Conservation (phyloP, 2,329 filamentous ascomycete species). For the Diplodia scrobiculata region DNA sequence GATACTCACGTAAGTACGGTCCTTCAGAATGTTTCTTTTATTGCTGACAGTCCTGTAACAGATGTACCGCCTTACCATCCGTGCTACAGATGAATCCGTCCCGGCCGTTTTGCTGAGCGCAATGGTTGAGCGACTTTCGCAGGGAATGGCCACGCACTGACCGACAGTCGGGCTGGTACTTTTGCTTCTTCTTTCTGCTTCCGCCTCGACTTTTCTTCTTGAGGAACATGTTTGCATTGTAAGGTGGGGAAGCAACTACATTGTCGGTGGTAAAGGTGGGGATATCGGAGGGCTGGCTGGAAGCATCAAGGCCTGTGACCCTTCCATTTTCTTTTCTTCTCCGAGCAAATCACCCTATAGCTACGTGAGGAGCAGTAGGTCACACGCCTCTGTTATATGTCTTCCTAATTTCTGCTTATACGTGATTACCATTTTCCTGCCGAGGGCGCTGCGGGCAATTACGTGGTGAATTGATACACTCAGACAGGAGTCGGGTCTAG, state of each 20-base stretch:
- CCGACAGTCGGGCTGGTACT: not conserved
- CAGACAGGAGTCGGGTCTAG: not conserved
- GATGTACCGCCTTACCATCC: slow-evolving; percentile 95
- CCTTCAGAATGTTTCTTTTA: not conserved
- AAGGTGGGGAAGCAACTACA: slow-evolving; percentile 4
- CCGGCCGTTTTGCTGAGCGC: slow-evolving; percentile 76
- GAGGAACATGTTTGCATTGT: slow-evolving; percentile 2
- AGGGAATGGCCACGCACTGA: slow-evolving; percentile 43
- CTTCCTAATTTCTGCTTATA: slow-evolving; percentile 9
- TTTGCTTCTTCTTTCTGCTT: not conserved
- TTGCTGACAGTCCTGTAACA: slow-evolving; percentile 45
- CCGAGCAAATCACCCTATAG: slow-evolving; percentile 7
- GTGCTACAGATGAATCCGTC: slow-evolving; percentile 89
- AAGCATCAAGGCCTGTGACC: slow-evolving; percentile 6
- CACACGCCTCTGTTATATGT: not conserved
- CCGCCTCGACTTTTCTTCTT: not conserved
- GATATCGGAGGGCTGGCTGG: not conserved
- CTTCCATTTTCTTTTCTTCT: not conserved
- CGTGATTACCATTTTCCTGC: not conserved
- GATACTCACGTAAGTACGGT: slow-evolving; percentile 73
- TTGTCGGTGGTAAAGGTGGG: not conserved
- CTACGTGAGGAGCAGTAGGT: not conserved
- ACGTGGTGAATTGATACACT: not conserved
- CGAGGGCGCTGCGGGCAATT: not conserved
- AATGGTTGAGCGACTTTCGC: slow-evolving; percentile 80